Base-by-base conservation (phyloP, 106 monocot species). In the Dioscorea zingiberensis region DNA sequence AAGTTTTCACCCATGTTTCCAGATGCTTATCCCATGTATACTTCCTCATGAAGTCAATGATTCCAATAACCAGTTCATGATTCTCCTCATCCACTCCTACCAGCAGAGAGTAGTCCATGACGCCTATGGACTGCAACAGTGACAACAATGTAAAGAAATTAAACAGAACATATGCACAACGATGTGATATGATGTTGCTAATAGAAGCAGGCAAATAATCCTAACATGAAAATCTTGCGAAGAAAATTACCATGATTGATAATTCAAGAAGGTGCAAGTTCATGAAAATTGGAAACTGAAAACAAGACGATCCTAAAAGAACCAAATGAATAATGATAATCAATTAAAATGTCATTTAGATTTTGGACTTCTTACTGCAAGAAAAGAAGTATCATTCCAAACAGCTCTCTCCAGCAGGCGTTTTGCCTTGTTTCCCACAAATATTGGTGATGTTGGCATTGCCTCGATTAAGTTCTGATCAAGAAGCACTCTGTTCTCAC, bases 1-100 rank as follows among this genome's bases (percentile, higher is more conserved):
- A 67, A 48, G 90, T 69, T 73, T 94, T 94, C 3, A 87, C 94
- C 90, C 89, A 89, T 56, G 90, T 87, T 75, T 94, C 94, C 18
- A 94, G 69, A 69, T 90, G 90, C 64, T 94, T 90, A 77, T 94
- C 93, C 89, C 93, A 93, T 59, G 89, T 89, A 55, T 93, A 93
- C 60, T 93, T 83, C 28, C 84, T 78, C 94, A 94, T 83, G 58
- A 90, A 94, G 79, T 94, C 94, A 53, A 94, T 94, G 54, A 94
- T 90, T 22, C 94, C 94, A 28, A 94, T 54, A 46, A 90, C 80
- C 21, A 94, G 71, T 69, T 94, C 90, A 51, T 87, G 84, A 22
- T 75, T 84, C 56, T 87, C 77, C 29, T 80, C 94, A 21, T 94
- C 90, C 0, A 90, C 82, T 14, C 90, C 94, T 25, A 87, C 90